phyloP scores from a whole-genome alignment of 768 basidiomycete species.

The Boletus insuetus region DNA sequence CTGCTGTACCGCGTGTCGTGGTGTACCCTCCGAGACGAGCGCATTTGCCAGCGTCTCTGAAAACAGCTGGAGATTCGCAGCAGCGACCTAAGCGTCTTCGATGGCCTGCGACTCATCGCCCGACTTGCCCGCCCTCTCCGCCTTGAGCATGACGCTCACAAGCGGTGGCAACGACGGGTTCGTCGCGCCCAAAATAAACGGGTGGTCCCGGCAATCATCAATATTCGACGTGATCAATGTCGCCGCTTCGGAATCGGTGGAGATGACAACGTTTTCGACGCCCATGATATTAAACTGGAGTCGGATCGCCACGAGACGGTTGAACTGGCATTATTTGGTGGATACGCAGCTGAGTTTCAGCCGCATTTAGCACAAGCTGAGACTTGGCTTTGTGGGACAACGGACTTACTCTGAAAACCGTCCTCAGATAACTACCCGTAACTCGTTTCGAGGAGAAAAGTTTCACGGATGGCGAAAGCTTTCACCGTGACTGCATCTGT shows the following conservation, averaged over 20 bases:
- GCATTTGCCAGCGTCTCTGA: constrained; percentile 69
- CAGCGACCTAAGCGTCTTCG: constrained; percentile 82
- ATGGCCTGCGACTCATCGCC: constrained; percentile 81
- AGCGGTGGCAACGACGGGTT: constrained; percentile 69
- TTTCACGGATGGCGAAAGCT: too few relatives aligned
- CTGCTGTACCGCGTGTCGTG: constrained; percentile 47
- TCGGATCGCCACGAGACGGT: constrained; percentile 94
- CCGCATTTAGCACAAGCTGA: too few relatives aligned
- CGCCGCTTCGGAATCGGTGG: constrained; percentile 97
- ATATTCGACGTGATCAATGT: constrained; percentile 96
- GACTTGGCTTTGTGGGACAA: too few relatives aligned
- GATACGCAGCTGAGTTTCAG: too few relatives aligned
- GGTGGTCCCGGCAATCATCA: constrained; percentile 94
- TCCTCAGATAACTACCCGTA: too few relatives aligned
- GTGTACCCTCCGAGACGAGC: constrained; percentile 55
- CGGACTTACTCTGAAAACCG: too few relatives aligned
- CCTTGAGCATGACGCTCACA: constrained; percentile 78
- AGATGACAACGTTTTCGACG: constrained; percentile 89
- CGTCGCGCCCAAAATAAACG: constrained; percentile 93
- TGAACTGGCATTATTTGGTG: too few relatives aligned
- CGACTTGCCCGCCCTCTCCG: constrained; percentile 74
- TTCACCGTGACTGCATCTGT: background rate
- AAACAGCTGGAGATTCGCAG: constrained; percentile 81
- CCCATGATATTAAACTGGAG: constrained; percentile 99
- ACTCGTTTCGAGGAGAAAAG: too few relatives aligned